A percentile compares a stretch with the other conserved stretches of the same genome.
These are phyloP conservation scores for Taiwanofungus camphoratus DNA, from an alignment of 1,284 basidiomycete genomes.

Conservation along the genomic window DNA sequence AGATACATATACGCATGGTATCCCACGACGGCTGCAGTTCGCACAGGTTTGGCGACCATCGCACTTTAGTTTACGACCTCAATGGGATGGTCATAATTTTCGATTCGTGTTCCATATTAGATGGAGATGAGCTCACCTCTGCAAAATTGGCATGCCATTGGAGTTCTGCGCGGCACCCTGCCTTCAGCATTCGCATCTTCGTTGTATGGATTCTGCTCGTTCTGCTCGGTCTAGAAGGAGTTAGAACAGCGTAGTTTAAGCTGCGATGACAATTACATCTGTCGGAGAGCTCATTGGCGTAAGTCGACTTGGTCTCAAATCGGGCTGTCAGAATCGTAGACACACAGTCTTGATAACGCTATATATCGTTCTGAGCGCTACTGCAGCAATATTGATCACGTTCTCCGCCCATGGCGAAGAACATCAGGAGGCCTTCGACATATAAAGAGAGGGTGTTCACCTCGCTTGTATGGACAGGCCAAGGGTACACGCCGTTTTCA, in stretches of 20 bases:
- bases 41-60: slow-evolving; percentile 8
- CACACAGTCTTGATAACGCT: background rate
- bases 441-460: too few relatives aligned
- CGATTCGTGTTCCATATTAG: background rate
- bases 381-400: too few relatives aligned
- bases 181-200: background rate
- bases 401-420: too few relatives aligned
- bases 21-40: slow-evolving; percentile 5
- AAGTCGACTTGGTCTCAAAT: background rate
- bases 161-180: slow-evolving; percentile 1
- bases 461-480: too few relatives aligned
- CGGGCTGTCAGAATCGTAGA: background rate
- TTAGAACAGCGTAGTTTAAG: background rate
- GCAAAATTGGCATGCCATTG: slow-evolving; percentile 7
- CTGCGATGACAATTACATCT: background rate
- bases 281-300: background rate
- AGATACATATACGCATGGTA: slow-evolving; percentile 8
- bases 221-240: background rate
- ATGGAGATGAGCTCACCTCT: slow-evolving; percentile 1
- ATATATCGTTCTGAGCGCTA: too few relatives aligned
- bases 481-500: too few relatives aligned
- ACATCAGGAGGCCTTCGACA: too few relatives aligned
- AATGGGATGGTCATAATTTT: background rate
- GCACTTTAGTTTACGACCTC: slow-evolving; percentile 8
- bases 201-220: background rate